Base-by-base conservation (phyloP, 2,329 filamentous ascomycete genomes). In the Trichophyton verrucosum region DNA sequence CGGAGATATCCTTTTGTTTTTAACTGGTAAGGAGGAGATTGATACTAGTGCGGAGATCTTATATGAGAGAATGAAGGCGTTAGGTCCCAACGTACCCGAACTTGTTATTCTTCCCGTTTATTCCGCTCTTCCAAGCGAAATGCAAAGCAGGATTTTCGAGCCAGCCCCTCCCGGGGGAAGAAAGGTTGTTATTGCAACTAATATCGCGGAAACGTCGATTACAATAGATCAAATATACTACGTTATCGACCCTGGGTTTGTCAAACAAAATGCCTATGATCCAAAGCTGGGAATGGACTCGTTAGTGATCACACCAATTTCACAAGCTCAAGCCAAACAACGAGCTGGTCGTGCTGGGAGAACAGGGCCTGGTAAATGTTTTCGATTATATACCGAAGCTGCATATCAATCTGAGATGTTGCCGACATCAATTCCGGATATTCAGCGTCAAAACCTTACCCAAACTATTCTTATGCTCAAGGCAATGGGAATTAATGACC, bases 151-250 rank as follows among this genome's bases (percentile, higher is more conserved):
- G 61, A 96, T 99, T 64, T 99, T 99, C 70, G 94, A 99, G 33
- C 91, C 92, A 1, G 89, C 94, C 0, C 90, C 92, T 0, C 81
- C 86, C 0, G 92, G 92, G 15, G 85, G 83, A 60, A 83, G 94
- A 61, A 99, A 99, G 74, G 91, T 97, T 1, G 90, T 99, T 62
- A 95, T 99, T 70, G 94, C 94, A 1, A 99, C 94, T 40, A 99
- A 99, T 68, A 99, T 99, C 69, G 94, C 94, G 0, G 94, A 99
- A 71, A 99, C 94, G 0, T 96, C 90, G 60, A 94, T 99, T 70
- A 99, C 94, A 0, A 97, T 99, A 65, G 94, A 99, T 71, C 88
- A 92, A 57, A 96, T 99, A 66, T 96, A 92, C 76, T 97, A 95
- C 70, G 95, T 99, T 17, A 86, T 99, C 15, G 94, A 99, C 68